Base-by-base conservation (phyloP, 345 rosid genomes). In the Camelina neglecta region DNA sequence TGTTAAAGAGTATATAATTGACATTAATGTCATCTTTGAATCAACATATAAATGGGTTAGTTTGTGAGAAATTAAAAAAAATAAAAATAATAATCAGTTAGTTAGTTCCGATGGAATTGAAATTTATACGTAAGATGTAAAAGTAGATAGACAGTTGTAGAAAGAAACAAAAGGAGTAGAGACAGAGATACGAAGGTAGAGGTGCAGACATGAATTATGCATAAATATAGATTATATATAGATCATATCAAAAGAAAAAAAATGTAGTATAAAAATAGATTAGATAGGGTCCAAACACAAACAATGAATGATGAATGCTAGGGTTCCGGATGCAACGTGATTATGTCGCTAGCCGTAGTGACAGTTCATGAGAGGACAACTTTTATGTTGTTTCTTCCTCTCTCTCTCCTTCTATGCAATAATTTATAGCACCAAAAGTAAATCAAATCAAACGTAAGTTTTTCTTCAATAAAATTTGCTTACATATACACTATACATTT, bases 301-400 rank as follows among this genome's bases (percentile, higher is more conserved):
- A 78, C 81, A 73, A 73, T 78, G 81, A 78, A 73, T 72, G 70
- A 73, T 78, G 78, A 73, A 78, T 67, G 69, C 75, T 73, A 76
- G 80, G 83, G 74, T 83, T 78, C 83, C 80, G 76, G 79, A 60
- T 55, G 73, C 82, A 83, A 85, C 82, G 81, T 83, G 84, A 79
- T 78, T 56, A 73, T 80, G 84, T 83, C 83, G 69, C 76, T 63
- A 77, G 77, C 74, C 81, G 75, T 67, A 69, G 76, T 69, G 86
- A 70, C 85, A 83, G 58, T 81, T 76, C 83, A 85, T 57, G 79
- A 79, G 78, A 80, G 74, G 82, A 83, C 81, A 76, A 62, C 83
- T 65, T 72, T 77, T 60, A 63, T 75, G 80, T 79, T 83, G 79
- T 72, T 83, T 70, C 57, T 69, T 69, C 62, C 65, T 45, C 45